Evolutionary conservation across 208 protist genomes (phyloP).

Genomic region (Trypanosoma melophagium): DNA sequence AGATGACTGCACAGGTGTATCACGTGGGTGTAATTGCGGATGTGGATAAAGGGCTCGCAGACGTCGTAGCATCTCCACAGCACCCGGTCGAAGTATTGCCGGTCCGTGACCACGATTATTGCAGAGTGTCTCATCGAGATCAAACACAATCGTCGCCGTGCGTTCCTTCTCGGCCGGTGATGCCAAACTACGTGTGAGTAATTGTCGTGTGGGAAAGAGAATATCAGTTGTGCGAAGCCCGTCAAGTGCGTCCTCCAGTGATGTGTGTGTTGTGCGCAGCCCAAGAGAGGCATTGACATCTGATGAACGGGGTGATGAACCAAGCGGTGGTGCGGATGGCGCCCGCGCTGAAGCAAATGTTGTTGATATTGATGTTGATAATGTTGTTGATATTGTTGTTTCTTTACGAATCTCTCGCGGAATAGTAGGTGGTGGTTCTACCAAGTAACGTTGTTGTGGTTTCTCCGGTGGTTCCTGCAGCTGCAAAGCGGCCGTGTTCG

Average conservation of each 20-base stretch:
- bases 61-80: conserved; percentile 51
- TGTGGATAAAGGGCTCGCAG: conserved; percentile 51
- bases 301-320: background rate
- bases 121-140: conserved; percentile 90
- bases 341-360: background rate
- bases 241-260: conserved; percentile 19
- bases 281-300: background rate
- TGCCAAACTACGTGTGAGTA: conserved; percentile 30
- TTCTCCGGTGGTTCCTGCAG: conserved; percentile 1
- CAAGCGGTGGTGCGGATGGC: conserved; percentile 6
- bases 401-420: background rate
- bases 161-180: conserved; percentile 41
- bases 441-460: background rate
- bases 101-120: conserved; percentile 74
- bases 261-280: conserved; percentile 2
- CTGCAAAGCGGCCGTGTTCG: too few relatives aligned
- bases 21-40: conserved; percentile 32
- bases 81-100: conserved; percentile 69
- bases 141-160: conserved; percentile 87
- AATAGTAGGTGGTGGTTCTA: conserved; percentile 8
- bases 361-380: background rate
- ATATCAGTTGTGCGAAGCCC: conserved; percentile 9
- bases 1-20: conserved; percentile 11
- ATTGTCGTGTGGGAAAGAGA: conserved; percentile 15
- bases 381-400: background rate